Evolutionary conservation across 208 protist genomes (phyloP).

Genomic region (Acanthamoeba divionensis): DNA sequence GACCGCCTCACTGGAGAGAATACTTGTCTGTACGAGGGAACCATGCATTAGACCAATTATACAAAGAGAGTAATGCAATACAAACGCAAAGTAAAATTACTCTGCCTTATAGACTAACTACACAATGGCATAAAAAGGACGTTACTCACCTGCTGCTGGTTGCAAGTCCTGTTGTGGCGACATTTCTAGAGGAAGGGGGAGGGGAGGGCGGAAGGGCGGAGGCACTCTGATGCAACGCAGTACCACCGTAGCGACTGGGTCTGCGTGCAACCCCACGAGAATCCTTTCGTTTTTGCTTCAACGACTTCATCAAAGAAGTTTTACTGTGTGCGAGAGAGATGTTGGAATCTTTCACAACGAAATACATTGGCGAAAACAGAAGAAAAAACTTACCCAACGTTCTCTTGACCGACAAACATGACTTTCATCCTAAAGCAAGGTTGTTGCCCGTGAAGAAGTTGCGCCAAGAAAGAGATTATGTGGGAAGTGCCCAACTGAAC

Average conservation of each 20-base stretch:
- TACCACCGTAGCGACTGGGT: background rate
- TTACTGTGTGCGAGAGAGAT: background rate
- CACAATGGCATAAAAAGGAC: too few species aligned
- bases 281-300: background rate
- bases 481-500: background rate
- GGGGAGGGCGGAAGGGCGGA: background rate
- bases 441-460: background rate
- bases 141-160: too few species aligned
- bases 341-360: background rate
- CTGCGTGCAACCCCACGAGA: too few species aligned
- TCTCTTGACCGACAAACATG: conserved; percentile 36
- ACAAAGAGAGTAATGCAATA: too few species aligned
- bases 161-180: too few species aligned
- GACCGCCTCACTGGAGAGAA: too few species aligned
- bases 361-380: background rate
- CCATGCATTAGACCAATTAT: too few species aligned
- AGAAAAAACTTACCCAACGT: background rate
- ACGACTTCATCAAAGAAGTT: background rate
- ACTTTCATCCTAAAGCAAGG: conserved; percentile 33
- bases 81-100: too few species aligned
- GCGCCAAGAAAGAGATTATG: conserved; percentile 5
- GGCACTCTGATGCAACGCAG: background rate
- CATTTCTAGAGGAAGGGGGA: background rate
- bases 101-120: too few species aligned
- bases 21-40: too few species aligned